Conservation (phyloP, 2,329 filamentous ascomycete genomes). For the Fusarium coicis region DNA sequence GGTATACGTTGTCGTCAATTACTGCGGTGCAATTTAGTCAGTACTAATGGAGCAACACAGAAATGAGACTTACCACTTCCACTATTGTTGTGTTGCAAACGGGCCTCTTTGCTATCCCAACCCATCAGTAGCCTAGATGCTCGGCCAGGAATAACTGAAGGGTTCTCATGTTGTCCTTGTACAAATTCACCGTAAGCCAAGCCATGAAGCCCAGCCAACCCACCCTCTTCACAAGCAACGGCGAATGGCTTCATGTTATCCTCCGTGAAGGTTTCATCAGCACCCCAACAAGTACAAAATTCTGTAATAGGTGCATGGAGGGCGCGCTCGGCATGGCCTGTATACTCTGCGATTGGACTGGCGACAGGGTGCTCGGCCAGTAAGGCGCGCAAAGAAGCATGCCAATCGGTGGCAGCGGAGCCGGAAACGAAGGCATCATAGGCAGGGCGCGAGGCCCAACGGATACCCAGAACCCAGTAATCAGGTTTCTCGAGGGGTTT, state of each 20-base stretch:
- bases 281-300: slow-evolving; percentile 50
- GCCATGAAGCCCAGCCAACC: slow-evolving; percentile 47
- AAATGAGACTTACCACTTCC: slow-evolving; percentile 43
- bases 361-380: slow-evolving; percentile 43
- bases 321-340: slow-evolving; percentile 39
- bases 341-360: slow-evolving; percentile 32
- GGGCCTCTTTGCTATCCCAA: slow-evolving; percentile 54
- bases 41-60: too few species aligned
- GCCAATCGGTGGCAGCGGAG: slow-evolving; percentile 54
- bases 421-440: slow-evolving; percentile 55
- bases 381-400: slow-evolving; percentile 50
- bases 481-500: slow-evolving; percentile 49
- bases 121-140: slow-evolving; percentile 51
- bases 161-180: slow-evolving; percentile 44
- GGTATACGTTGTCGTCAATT: slow-evolving; percentile 51
- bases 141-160: slow-evolving; percentile 43
- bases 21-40: slow-evolving; percentile 35
- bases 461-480: slow-evolving; percentile 48
- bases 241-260: slow-evolving; percentile 47
- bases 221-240: slow-evolving; percentile 34
- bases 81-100: slow-evolving; percentile 48
- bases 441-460: slow-evolving; percentile 49
- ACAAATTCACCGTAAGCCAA: slow-evolving; percentile 49
- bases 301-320: slow-evolving; percentile 53
- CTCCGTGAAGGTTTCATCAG: slow-evolving; percentile 47